Conservation (phyloP, 2,329 filamentous ascomycete species). For the Metarhizium album region DNA sequence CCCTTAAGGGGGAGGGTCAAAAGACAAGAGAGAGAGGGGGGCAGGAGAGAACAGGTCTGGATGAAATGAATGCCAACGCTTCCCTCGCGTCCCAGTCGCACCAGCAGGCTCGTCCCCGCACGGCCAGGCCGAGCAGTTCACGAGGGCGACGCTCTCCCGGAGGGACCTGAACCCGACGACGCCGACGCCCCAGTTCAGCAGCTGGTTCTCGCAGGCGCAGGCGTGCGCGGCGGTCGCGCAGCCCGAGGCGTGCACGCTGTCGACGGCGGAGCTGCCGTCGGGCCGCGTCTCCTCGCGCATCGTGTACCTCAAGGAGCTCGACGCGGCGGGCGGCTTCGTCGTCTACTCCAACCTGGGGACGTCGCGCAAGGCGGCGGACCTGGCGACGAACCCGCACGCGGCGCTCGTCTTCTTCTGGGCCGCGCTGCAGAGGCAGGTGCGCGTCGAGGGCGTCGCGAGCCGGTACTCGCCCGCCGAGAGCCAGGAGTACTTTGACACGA, state of each 20-base stretch:
- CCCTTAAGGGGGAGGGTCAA: too few relatives aligned
- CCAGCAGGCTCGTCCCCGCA: slow-evolving; percentile 47
- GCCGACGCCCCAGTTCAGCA: slow-evolving; percentile 77
- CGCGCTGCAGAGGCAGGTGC: slow-evolving; percentile 74
- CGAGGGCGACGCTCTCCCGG: slow-evolving; percentile 46
- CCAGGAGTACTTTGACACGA: slow-evolving; percentile 54
- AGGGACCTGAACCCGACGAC: slow-evolving; percentile 47
- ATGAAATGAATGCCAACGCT: background rate
- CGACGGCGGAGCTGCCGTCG: slow-evolving; percentile 72
- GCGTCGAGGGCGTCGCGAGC: slow-evolving; percentile 70
- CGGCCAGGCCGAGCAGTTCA: slow-evolving; percentile 67
- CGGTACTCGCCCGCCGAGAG: slow-evolving; percentile 61
- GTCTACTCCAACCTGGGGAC: slow-evolving; percentile 90
- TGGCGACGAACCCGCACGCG: slow-evolving; percentile 64
- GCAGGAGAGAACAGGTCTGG: background rate
- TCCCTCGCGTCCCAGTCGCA: slow-evolving; percentile 36
- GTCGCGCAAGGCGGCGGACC: slow-evolving; percentile 56
- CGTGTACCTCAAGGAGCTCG: slow-evolving; percentile 94
- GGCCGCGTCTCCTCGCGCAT: slow-evolving; percentile 76
- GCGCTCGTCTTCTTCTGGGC: slow-evolving; percentile 88
- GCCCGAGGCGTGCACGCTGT: slow-evolving; percentile 80
- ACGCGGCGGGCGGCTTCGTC: slow-evolving; percentile 65
- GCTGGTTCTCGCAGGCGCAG: slow-evolving; percentile 74
- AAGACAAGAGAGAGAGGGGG: background rate
- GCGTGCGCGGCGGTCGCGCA: slow-evolving; percentile 50